phyloP scores from a whole-genome alignment of 1,284 basidiomycete species.

The Vanrija pseudolonga region DNA sequence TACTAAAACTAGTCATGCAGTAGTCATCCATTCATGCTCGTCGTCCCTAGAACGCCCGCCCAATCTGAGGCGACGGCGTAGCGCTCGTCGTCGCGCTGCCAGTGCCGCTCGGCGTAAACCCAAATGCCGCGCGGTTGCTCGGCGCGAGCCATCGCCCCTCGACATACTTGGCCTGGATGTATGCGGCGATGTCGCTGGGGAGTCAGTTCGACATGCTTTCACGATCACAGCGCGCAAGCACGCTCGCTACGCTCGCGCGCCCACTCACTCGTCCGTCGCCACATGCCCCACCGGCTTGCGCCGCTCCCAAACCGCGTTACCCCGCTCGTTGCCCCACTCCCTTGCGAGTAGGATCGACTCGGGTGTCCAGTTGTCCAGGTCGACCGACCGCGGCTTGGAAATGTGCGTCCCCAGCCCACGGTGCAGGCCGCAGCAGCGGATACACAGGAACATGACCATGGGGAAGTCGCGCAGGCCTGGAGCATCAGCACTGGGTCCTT shows the following conservation, averaged over 20 bases:
- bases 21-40: too few species aligned
- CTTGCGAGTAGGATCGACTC: slow-evolving; percentile 45
- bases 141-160: slow-evolving; percentile 43
- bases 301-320: slow-evolving; percentile 49
- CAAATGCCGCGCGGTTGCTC: slow-evolving; percentile 23
- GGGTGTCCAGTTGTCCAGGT: slow-evolving; percentile 53
- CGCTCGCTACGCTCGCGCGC: too few species aligned
- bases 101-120: background rate
- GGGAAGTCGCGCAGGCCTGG: slow-evolving; percentile 43
- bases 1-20: too few species aligned
- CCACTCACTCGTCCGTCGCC: slow-evolving; percentile 42
- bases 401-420: slow-evolving; percentile 54
- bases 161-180: slow-evolving; percentile 50
- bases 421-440: slow-evolving; percentile 54
- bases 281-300: slow-evolving; percentile 20
- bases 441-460: slow-evolving; percentile 55
- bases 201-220: background rate
- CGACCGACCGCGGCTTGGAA: slow-evolving; percentile 53
- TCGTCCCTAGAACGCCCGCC: too few species aligned
- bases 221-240: background rate
- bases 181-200: slow-evolving; percentile 34
- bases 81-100: too few species aligned
- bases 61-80: too few species aligned
- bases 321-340: slow-evolving; percentile 49
- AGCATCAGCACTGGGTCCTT: too few species aligned